Evolutionary conservation across 2,329 filamentous ascomycete species (phyloP), one percentile per base, ranked within the genome.

Genomic region (Leptoxyphium fumago): DNA sequence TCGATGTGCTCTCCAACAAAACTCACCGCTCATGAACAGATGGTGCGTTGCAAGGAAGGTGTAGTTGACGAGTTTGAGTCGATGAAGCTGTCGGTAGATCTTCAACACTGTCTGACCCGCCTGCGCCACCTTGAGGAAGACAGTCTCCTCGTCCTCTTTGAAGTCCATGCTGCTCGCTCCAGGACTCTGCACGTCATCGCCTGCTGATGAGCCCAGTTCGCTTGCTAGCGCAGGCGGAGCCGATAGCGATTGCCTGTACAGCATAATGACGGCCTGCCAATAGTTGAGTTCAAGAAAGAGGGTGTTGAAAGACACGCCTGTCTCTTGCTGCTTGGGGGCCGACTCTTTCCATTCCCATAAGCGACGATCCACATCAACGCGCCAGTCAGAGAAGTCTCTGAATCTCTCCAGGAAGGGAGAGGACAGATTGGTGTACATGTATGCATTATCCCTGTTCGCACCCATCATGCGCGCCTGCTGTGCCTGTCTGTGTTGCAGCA

Each of bases 31-130:
- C 84, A 94, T 95, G 66, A 96, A 96, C 6, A 96, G 72, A 63
- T 96, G 88, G 60, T 96, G 89, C 0, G 91, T 95, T 2, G 91
- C 88, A 43, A 96, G 68, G 62, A 93, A 96, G 0, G 89, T 96
- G 60, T 95, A 94, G 63, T 94, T 96, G 44, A 96, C 89, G 36
- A 95, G 73, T 43, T 86, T 82, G 45, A 86, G 78, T 9, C 88
- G 73, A 62, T 96, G 89, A 47, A 96, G 69, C 58, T 94, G 85
- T 43, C 89, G 74, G 63, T 96, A 96, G 30, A 95, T 73, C 48
- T 88, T 83, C 58, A 96, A 66, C 2, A 95, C 89, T 64, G 84
- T 91, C 62, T 94, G 88, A 0, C 89, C 89, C 29, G 89, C 89
- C 64, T 95, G 88, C 0, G 91, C 91, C 26, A 95, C 86, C 64